Percentiles rank a stretch among this genome's conserved stretches.
Conservation (phyloP, 441 rosid species). For the Heliophila coronopifolia region DNA sequence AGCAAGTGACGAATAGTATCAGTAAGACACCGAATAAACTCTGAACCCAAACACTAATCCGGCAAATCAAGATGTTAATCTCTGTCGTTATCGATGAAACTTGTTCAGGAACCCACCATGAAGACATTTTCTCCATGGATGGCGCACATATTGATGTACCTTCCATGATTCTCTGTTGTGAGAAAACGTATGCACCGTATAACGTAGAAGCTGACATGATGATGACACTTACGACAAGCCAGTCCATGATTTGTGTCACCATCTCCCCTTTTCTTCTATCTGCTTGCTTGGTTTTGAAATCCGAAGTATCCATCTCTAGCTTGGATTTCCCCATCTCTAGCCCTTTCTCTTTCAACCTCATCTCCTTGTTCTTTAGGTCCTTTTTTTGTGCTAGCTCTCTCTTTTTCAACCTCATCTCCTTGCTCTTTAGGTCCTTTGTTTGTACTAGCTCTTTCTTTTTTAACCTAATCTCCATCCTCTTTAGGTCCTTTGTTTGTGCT, state of each 20-base stretch:
- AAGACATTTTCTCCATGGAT: slow-evolving; percentile 38
- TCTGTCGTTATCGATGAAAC: slow-evolving; percentile 52
- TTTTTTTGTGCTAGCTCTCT: slow-evolving; percentile 42
- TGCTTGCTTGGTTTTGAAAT: slow-evolving; percentile 65
- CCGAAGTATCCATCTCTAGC: slow-evolving; percentile 55
- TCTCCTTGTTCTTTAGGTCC: slow-evolving; percentile 67
- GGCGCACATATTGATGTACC: slow-evolving; percentile 59
- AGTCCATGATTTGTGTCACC: slow-evolving; percentile 56
- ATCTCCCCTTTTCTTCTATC: slow-evolving; percentile 64
- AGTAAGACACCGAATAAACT: slow-evolving; percentile 58
- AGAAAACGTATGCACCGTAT: slow-evolving; percentile 59
- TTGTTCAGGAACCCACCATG: slow-evolving; percentile 67
- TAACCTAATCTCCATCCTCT: slow-evolving; percentile 48
- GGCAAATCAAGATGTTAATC: slow-evolving; percentile 44
- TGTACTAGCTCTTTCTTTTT: slow-evolving; percentile 41
- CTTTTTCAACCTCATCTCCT: slow-evolving; percentile 59
- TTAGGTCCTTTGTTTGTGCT: slow-evolving; percentile 65
- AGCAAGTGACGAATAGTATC: slow-evolving; percentile 45
- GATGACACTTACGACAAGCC: slow-evolving; percentile 72
- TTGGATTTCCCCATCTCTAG: slow-evolving; percentile 54
- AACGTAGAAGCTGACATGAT: slow-evolving; percentile 49
- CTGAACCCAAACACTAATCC: slow-evolving; percentile 48
- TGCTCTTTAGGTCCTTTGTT: slow-evolving; percentile 66
- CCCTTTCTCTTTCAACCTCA: slow-evolving; percentile 46
- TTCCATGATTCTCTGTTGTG: slow-evolving; percentile 59